Conservation (phyloP, 202 grass and related monocot genomes). For the Hordeum pubiflorum region DNA sequence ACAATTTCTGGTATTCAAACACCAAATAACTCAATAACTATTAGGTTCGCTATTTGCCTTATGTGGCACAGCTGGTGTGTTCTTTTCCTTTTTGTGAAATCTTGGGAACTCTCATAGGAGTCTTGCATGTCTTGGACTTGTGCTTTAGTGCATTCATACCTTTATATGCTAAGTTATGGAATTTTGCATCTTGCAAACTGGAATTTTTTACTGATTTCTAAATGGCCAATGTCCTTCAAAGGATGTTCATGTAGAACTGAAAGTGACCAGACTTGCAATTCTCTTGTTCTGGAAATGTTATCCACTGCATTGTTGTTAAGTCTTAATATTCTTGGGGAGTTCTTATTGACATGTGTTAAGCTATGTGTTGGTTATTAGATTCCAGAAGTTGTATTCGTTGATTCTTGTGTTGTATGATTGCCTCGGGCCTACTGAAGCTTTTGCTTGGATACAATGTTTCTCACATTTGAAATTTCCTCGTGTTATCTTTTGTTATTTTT, state of each 20-base stretch:
- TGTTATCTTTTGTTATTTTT: background rate
- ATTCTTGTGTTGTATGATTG: background rate
- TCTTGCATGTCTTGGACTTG: slow-evolving; percentile 8
- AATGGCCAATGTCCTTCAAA: background rate
- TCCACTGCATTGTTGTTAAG: background rate
- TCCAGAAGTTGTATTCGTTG: background rate
- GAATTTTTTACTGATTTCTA: background rate
- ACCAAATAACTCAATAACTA: background rate
- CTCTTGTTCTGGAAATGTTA: slow-evolving; percentile 9
- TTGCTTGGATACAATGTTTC: background rate
- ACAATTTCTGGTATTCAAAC: slow-evolving; percentile 1
- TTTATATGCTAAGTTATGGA: slow-evolving; percentile 1
- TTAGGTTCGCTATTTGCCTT: background rate
- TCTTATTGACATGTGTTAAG: background rate
- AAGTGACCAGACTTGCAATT: slow-evolving; percentile 5
- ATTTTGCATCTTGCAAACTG: background rate
- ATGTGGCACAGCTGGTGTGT: background rate
- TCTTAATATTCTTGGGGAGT: background rate
- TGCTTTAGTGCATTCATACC: background rate
- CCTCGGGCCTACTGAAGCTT: background rate
- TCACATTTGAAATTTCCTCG: background rate
- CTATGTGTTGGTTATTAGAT: slow-evolving; percentile 8
- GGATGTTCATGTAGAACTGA: background rate
- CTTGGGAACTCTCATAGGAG: background rate
- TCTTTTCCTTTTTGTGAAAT: background rate